phyloP scores from a whole-genome alignment of 495 filamentous ascomycete genomes.

The Viridothelium virens region DNA sequence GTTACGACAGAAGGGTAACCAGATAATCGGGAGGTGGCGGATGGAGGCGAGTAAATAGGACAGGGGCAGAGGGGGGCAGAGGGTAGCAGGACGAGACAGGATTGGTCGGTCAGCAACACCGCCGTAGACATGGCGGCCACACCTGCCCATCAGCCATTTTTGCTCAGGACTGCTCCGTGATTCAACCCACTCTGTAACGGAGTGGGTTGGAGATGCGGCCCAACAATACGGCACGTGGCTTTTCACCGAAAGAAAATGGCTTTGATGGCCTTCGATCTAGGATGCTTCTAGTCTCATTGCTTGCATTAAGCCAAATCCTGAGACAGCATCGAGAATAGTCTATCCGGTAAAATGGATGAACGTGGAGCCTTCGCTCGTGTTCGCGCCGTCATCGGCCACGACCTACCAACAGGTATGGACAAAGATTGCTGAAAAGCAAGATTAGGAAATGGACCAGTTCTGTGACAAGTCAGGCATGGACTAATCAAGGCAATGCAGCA shows the following conservation, averaged over 20 bases:
- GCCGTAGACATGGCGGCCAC: not conserved
- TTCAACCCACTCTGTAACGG: not conserved
- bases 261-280: not conserved
- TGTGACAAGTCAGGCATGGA: not conserved
- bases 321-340: not conserved
- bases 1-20: constrained; percentile 7
- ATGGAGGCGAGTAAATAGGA: not conserved
- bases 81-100: not conserved
- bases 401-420: not conserved
- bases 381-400: not conserved
- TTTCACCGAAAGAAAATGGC: not conserved
- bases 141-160: not conserved
- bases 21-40: constrained; percentile 7
- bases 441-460: not conserved
- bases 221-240: constrained; percentile 2
- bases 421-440: not conserved
- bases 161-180: not conserved
- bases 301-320: not conserved
- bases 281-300: constrained; percentile 10
- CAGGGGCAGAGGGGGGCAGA: not conserved
- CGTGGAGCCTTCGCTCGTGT: not conserved
- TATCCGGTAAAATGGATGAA: not conserved
- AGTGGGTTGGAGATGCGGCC: not conserved
- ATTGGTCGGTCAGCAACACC: not conserved
- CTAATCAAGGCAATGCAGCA: not conserved